These are phyloP conservation scores for Blastocystis hominis DNA, from an alignment of 352 stramenopile species.

Conservation along the genomic window DNA sequence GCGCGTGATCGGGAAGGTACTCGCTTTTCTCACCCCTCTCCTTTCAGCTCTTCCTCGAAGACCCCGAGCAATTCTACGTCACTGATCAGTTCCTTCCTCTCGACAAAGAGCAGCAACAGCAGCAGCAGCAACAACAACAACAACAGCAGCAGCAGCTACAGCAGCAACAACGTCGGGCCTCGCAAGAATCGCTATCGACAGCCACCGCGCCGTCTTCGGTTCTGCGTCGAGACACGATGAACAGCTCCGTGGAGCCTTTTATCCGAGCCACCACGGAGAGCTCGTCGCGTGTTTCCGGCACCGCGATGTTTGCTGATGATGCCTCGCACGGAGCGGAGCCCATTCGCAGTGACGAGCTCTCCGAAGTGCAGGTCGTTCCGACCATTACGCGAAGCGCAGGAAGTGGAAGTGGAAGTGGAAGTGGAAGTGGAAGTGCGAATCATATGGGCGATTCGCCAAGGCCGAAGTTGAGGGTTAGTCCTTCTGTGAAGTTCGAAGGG, in stretches of 20 bases:
- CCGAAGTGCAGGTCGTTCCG: neutral
- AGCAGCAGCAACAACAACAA: neutral
- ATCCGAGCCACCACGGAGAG: neutral
- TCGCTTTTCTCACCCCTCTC: neutral
- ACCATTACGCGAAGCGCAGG: neutral
- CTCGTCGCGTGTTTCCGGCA: neutral
- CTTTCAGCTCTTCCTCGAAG: slow-evolving; percentile 12
- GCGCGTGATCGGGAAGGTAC: slow-evolving; percentile 29
- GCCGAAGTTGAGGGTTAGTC: too few relatives aligned
- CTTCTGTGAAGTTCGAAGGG: too few relatives aligned
- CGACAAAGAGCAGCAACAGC: neutral
- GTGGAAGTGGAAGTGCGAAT: neutral
- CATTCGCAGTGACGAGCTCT: neutral
- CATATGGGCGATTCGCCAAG: neutral
- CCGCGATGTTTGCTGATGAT: neutral
- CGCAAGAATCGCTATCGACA: neutral
- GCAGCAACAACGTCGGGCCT: neutral
- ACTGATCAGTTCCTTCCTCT: neutral
- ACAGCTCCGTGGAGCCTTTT: neutral
- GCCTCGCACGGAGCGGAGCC: neutral
- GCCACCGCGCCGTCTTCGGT: neutral
- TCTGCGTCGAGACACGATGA: neutral
- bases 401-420: neutral
- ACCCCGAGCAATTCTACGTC: neutral
- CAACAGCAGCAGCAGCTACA: neutral